Percentiles rank a stretch among this genome's conserved stretches.
phyloP scores from a whole-genome alignment of 108 stramenopile species.

The Cylindrotheca closterium region DNA sequence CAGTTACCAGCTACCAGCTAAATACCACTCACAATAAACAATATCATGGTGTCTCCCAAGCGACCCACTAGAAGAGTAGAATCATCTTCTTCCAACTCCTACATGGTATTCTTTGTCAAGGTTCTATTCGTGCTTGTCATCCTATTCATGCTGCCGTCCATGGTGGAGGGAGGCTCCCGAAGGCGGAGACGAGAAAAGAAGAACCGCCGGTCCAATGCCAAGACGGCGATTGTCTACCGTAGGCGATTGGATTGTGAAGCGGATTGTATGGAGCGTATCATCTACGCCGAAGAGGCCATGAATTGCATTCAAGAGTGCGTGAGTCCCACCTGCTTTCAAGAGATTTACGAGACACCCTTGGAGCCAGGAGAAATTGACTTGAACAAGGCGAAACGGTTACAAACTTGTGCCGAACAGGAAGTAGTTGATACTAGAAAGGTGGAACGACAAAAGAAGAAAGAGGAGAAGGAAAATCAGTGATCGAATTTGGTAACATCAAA shows the following conservation, averaged over 20 bases:
- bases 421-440: slow-evolving; percentile 7
- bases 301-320: slow-evolving; percentile 28
- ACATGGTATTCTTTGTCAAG: neutral
- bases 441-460: slow-evolving; percentile 4
- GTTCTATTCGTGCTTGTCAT: neutral
- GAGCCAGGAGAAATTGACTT: slow-evolving; percentile 41
- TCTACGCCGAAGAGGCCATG: slow-evolving; percentile 19
- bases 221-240: neutral
- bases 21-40: too few relatives aligned
- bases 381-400: slow-evolving; percentile 13
- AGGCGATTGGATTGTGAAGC: slow-evolving; percentile 3
- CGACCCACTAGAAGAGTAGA: neutral
- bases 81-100: neutral
- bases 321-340: slow-evolving; percentile 29
- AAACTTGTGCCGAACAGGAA: slow-evolving; percentile 21
- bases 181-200: neutral
- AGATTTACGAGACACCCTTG: slow-evolving; percentile 22
- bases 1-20: too few relatives aligned
- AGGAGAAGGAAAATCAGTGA: too few relatives aligned
- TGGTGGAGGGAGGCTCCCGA: neutral
- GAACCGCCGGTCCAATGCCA: neutral
- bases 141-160: neutral
- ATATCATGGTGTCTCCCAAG: neutral
- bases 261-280: slow-evolving; percentile 2
- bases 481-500: too few relatives aligned